Evolutionary conservation across 1,139 yeast species (phyloP).

Genomic region (Geotrichum australiense): DNA sequence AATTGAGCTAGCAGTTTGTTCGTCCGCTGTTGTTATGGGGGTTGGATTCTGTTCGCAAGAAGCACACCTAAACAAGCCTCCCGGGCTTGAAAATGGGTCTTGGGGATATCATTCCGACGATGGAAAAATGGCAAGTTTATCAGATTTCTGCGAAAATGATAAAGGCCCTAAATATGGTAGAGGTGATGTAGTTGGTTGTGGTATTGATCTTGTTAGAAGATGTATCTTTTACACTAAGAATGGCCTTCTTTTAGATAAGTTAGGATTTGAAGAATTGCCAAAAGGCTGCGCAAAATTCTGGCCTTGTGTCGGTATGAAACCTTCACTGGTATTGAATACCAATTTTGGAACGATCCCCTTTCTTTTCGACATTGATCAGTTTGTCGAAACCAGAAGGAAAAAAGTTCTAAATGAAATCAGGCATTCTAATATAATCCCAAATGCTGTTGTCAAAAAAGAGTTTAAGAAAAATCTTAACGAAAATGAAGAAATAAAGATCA

Average conservation of each 20-base stretch:
- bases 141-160: slow-evolving; percentile 30
- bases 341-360: slow-evolving; percentile 63
- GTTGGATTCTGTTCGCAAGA: slow-evolving; percentile 33
- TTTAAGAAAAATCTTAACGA: neutral
- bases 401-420: slow-evolving; percentile 22
- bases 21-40: slow-evolving; percentile 25
- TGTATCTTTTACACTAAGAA: slow-evolving; percentile 74
- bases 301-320: slow-evolving; percentile 44
- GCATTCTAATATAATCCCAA: slow-evolving; percentile 9
- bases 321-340: slow-evolving; percentile 47
- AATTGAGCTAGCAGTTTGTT: slow-evolving; percentile 35
- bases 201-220: slow-evolving; percentile 60
- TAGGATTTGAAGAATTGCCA: neutral
- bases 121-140: slow-evolving; percentile 43
- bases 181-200: slow-evolving; percentile 74
- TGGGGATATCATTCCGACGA: slow-evolving; percentile 56
- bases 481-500: slow-evolving; percentile 34
- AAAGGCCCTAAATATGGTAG: slow-evolving; percentile 37
- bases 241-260: slow-evolving; percentile 49
- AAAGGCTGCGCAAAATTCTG: slow-evolving; percentile 29
- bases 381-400: slow-evolving; percentile 44
- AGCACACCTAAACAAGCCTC: slow-evolving; percentile 32
- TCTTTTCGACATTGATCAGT: slow-evolving; percentile 61
- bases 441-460: neutral
- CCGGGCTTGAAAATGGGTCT: slow-evolving; percentile 44